phyloP scores from a whole-genome alignment of 2,329 filamentous ascomycete genomes.

The Venturia nashicola region DNA sequence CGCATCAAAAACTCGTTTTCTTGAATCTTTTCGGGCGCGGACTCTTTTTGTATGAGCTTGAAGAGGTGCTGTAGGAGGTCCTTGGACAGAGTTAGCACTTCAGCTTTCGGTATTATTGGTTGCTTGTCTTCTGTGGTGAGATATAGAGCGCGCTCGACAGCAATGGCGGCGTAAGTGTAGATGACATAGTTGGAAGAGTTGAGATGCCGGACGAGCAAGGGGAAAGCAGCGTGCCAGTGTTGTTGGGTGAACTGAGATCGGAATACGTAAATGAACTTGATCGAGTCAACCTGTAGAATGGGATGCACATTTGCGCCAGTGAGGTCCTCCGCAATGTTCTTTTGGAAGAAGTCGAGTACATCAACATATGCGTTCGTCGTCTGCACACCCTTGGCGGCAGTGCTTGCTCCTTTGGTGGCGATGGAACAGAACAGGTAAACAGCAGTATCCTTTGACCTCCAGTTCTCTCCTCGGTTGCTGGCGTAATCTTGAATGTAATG shows the following conservation, averaged over 20 bases:
- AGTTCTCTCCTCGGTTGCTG: conserved; percentile 57
- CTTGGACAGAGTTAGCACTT: conserved; percentile 71
- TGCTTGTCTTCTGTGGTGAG: conserved; percentile 61
- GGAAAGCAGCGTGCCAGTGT: conserved; percentile 83
- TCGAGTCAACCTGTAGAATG: conserved; percentile 91
- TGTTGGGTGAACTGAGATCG: conserved; percentile 85
- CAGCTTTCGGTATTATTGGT: conserved; percentile 65
- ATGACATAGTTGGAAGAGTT: conserved; percentile 88
- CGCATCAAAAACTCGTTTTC: conserved; percentile 99
- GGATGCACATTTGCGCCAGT: conserved; percentile 60
- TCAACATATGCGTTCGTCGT: conserved; percentile 75
- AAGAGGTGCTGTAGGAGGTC: conserved; percentile 85
- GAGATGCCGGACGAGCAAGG: conserved; percentile 81
- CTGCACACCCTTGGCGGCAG: conserved; percentile 78
- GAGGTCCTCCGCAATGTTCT: conserved; percentile 81
- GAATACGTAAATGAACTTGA: conserved; percentile 97
- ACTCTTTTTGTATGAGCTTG: conserved; percentile 75
- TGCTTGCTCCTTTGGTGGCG: conserved; percentile 81
- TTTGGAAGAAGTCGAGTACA: conserved; percentile 90
- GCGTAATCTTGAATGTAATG: conserved; percentile 69
- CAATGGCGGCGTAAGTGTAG: conserved; percentile 93
- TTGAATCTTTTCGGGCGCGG: conserved; percentile 80
- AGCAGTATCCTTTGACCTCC: conserved; percentile 98
- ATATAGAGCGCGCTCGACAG: conserved; percentile 84
- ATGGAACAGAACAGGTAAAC: conserved; percentile 92